Conservation (phyloP, 1,284 basidiomycete genomes). For the Ustilago sp. region DNA sequence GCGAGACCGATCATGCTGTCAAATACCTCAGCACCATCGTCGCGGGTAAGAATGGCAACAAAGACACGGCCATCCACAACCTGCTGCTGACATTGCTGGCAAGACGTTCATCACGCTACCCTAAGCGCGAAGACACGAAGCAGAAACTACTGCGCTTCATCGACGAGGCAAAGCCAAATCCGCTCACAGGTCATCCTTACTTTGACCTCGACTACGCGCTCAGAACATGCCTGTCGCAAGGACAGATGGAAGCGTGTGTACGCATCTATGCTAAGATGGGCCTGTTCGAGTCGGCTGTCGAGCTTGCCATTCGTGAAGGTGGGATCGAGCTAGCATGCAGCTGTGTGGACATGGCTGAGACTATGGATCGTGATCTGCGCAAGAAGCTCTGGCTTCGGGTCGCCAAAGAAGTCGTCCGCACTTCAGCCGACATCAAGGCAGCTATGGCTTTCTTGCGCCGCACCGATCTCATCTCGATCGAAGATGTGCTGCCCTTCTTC, state of each 20-base stretch:
- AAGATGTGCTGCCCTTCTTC: conserved; percentile 99
- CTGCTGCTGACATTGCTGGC: conserved; percentile 89
- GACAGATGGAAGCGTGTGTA: conserved; percentile 88
- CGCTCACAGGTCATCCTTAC: conserved; percentile 85
- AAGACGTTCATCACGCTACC: conserved; percentile 33
- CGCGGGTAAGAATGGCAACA: conserved; percentile 82
- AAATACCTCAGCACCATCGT: conserved; percentile 84
- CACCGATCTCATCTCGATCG: conserved; percentile 94
- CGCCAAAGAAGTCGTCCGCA: conserved; percentile 94
- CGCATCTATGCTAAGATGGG: conserved; percentile 99
- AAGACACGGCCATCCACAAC: conserved; percentile 90
- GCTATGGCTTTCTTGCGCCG: conserved; percentile 96
- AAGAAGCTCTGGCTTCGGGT: conserved; percentile 99
- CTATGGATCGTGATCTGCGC: conserved; percentile 72
- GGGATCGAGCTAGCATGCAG: conserved; percentile 72
- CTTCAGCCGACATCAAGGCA: conserved; percentile 97
- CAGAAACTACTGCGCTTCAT: conserved; percentile 86
- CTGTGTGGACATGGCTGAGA: conserved; percentile 60
- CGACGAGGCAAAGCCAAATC: conserved; percentile 80
- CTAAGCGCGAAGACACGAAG: conserved; percentile 73
- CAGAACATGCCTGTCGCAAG: conserved; percentile 81
- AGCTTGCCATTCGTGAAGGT: conserved; percentile 78
- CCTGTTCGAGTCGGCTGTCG: conserved; percentile 93
- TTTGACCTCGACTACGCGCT: conserved; percentile 98
- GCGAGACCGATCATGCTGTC: conserved; percentile 79